These are phyloP conservation scores for Amesomyces nigricolor DNA, from an alignment of 2,329 filamentous ascomycete species.

Conservation along the genomic window DNA sequence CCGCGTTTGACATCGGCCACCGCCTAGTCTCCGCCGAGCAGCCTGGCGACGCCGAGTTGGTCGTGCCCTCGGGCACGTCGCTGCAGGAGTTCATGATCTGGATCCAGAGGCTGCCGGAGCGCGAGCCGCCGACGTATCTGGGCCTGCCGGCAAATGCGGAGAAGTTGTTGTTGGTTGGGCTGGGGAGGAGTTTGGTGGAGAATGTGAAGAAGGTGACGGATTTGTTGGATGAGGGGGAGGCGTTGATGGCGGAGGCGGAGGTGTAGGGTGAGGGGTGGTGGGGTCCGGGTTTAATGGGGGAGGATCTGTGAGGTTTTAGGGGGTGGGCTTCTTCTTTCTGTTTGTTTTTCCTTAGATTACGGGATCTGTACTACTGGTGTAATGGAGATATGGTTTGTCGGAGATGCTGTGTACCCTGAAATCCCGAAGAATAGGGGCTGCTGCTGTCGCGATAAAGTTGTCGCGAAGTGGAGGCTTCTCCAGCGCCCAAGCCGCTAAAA, in stretches of 20 bases:
- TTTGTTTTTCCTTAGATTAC: no score
- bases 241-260: constrained; percentile 65
- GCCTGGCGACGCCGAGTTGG: constrained; percentile 40
- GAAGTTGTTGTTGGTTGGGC: constrained; percentile 84
- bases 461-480: no score
- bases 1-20: constrained; percentile 89
- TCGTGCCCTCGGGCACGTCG: constrained; percentile 73
- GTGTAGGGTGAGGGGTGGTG: background rate
- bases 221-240: constrained; percentile 88
- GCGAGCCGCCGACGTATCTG: constrained; percentile 92
- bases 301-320: background rate
- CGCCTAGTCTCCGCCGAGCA: constrained; percentile 64
- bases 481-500: background rate
- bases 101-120: constrained; percentile 88
- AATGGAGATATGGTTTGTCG: no score
- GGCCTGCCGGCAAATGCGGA: constrained; percentile 93
- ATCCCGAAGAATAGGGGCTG: no score
- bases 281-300: background rate
- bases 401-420: no score
- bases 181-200: constrained; percentile 76
- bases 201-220: constrained; percentile 82
- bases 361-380: no score
- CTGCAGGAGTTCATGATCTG: constrained; percentile 83
- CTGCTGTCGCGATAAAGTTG: no score
- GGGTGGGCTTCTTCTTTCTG: no score